Evolutionary conservation across 371 early-diverging fungal genomes (phyloP).

Genomic region (Rhizopus microsporus): DNA sequence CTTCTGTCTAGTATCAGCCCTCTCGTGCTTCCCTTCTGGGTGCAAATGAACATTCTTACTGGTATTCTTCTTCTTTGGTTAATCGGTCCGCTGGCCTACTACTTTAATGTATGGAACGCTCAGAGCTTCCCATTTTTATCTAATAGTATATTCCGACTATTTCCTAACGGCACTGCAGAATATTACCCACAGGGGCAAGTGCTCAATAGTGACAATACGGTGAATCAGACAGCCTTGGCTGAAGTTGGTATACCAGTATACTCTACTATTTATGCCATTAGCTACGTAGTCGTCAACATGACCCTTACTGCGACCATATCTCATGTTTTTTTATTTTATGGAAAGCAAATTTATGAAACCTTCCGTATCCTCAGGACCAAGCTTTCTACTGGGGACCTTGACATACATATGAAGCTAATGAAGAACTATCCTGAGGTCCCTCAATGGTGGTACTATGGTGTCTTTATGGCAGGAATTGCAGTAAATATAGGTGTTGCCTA

Average conservation of each 20-base stretch:
- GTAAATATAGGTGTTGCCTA: slow-evolving; percentile 66
- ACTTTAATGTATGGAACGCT: slow-evolving; percentile 49
- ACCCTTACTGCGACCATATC: slow-evolving; percentile 54
- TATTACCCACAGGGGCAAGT: slow-evolving; percentile 45
- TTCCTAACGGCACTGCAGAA: slow-evolving; percentile 25
- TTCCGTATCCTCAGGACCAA: not conserved
- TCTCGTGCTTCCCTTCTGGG: slow-evolving; percentile 71
- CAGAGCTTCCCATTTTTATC: slow-evolving; percentile 47
- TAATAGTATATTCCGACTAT: slow-evolving; percentile 35
- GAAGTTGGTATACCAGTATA: slow-evolving; percentile 41
- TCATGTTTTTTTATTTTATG: slow-evolving; percentile 53
- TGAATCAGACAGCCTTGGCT: slow-evolving; percentile 37
- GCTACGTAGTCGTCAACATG: slow-evolving; percentile 40
- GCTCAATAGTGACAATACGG: slow-evolving; percentile 36
- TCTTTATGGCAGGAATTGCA: slow-evolving; percentile 61
- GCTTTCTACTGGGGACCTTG: slow-evolving; percentile 1
- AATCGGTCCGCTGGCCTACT: slow-evolving; percentile 37
- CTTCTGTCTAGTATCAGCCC: slow-evolving; percentile 51
- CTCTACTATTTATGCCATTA: slow-evolving; percentile 26
- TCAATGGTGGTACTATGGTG: slow-evolving; percentile 70
- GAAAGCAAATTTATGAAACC: slow-evolving; percentile 30
- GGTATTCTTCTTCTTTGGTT: slow-evolving; percentile 44
- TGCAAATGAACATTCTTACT: slow-evolving; percentile 39
- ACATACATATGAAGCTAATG: slow-evolving; percentile 41
- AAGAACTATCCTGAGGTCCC: slow-evolving; percentile 55